phyloP scores from a whole-genome alignment of 371 early-diverging fungal species.

The Saksenaea oblongispora region DNA sequence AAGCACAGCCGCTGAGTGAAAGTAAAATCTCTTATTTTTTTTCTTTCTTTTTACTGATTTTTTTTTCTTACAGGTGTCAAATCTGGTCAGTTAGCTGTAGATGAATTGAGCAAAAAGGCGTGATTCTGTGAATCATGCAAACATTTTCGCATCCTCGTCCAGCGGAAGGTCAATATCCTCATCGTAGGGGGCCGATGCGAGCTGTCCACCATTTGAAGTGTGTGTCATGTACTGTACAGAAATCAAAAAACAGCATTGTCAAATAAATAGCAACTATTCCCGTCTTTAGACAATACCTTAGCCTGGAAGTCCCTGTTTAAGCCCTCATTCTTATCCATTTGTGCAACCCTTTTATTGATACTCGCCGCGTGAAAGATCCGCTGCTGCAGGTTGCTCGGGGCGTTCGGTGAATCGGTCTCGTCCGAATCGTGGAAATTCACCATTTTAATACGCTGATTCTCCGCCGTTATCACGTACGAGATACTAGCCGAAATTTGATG shows the following conservation, averaged over 20 bases:
- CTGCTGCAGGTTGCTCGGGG: slow-evolving; percentile 46
- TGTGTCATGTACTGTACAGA: slow-evolving; percentile 38
- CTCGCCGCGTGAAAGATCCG: slow-evolving; percentile 47
- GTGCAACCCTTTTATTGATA: slow-evolving; percentile 37
- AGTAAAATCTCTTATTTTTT: slow-evolving; percentile 18
- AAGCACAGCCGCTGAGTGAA: slow-evolving; percentile 29
- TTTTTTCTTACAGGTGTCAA: slow-evolving; percentile 23
- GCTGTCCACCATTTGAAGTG: slow-evolving; percentile 28
- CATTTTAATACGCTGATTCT: slow-evolving; percentile 52
- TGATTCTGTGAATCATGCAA: slow-evolving; percentile 13
- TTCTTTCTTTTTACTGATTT: background rate
- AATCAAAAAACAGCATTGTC: slow-evolving; percentile 6
- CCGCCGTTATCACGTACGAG: slow-evolving; percentile 28
- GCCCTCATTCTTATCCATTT: slow-evolving; percentile 51
- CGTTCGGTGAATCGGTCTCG: slow-evolving; percentile 43
- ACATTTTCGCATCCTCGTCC: slow-evolving; percentile 36
- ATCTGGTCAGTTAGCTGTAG: slow-evolving; percentile 32
- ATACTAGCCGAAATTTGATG: slow-evolving; percentile 67
- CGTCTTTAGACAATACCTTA: slow-evolving; percentile 37
- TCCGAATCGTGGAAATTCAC: slow-evolving; percentile 68
- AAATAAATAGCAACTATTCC: background rate
- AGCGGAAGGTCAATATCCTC: slow-evolving; percentile 42
- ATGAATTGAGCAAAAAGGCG: slow-evolving; percentile 27
- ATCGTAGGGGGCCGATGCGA: slow-evolving; percentile 29
- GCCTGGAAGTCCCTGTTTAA: slow-evolving; percentile 55